Conservation (phyloP, 2,329 filamentous ascomycete genomes). For the Aspergillus novoparasiticus region DNA sequence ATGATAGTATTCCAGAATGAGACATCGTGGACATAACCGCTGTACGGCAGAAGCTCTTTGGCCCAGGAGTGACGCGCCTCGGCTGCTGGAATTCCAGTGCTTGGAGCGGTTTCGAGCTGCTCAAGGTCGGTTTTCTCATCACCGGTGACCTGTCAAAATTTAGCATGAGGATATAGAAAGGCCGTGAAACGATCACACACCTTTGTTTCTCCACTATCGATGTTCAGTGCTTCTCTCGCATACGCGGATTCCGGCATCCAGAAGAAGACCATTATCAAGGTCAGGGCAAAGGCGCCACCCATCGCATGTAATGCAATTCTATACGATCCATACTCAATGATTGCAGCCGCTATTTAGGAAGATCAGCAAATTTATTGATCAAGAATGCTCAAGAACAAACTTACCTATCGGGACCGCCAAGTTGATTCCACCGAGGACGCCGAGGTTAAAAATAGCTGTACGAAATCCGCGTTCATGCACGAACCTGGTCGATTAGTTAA, state of each 20-base stretch:
- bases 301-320: neutral
- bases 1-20: slow-evolving; percentile 42
- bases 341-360: neutral
- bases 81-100: neutral
- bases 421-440: neutral
- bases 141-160: neutral
- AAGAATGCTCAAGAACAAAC: neutral
- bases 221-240: slow-evolving; percentile 36
- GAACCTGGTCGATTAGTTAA: neutral
- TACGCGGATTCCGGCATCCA: slow-evolving; percentile 49
- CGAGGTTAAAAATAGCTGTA: neutral
- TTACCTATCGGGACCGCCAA: neutral
- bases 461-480: neutral
- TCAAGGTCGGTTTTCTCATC: neutral
- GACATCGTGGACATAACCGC: slow-evolving; percentile 42
- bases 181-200: slow-evolving; percentile 11
- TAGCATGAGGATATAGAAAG: neutral
- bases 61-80: neutral
- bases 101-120: neutral
- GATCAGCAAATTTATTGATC: neutral
- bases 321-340: neutral
- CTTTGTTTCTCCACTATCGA: slow-evolving; percentile 36
- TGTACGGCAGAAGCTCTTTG: slow-evolving; percentile 31
- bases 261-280: slow-evolving; percentile 43
- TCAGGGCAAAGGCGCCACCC: slow-evolving; percentile 41